Evolutionary conservation across 768 basidiomycete species (phyloP).

Genomic region (Glaciozyma antarctica): DNA sequence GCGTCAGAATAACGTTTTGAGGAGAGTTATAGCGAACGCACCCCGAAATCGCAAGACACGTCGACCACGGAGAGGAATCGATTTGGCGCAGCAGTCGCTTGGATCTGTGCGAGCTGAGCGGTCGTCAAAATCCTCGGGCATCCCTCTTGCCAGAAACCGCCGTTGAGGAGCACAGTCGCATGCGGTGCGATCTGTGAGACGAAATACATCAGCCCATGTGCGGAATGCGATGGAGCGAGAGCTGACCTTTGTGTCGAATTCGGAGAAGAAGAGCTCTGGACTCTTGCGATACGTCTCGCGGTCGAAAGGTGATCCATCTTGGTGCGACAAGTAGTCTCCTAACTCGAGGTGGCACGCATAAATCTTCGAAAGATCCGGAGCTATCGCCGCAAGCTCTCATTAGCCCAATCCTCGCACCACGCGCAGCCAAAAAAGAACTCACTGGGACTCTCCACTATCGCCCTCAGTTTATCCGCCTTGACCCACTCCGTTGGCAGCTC

Average conservation of each 20-base stretch:
- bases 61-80: conserved; percentile 70
- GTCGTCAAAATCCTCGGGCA: conserved; percentile 74
- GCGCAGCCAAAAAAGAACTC: conserved; percentile 19
- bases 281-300: conserved; percentile 64
- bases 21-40: conserved; percentile 33
- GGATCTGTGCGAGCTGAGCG: conserved; percentile 50
- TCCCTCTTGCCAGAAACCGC: conserved; percentile 67
- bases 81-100: conserved; percentile 37
- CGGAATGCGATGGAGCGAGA: not conserved
- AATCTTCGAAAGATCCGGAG: conserved; percentile 54
- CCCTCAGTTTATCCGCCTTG: conserved; percentile 50
- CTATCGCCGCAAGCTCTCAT: conserved; percentile 36
- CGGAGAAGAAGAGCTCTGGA: conserved; percentile 56
- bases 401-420: not conserved
- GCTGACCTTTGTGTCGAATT: conserved; percentile 58
- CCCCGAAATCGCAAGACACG: conserved; percentile 79
- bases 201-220: not conserved
- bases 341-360: conserved; percentile 38
- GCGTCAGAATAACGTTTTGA: not conserved
- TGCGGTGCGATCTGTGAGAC: conserved; percentile 64
- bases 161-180: conserved; percentile 74
- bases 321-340: conserved; percentile 54
- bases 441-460: conserved; percentile 52
- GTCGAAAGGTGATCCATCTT: conserved; percentile 52
- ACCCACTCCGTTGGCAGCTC: conserved; percentile 62